Evolutionary conservation across 23 red algal genomes (phyloP).

Genomic region (Gracilaria domingensis): DNA sequence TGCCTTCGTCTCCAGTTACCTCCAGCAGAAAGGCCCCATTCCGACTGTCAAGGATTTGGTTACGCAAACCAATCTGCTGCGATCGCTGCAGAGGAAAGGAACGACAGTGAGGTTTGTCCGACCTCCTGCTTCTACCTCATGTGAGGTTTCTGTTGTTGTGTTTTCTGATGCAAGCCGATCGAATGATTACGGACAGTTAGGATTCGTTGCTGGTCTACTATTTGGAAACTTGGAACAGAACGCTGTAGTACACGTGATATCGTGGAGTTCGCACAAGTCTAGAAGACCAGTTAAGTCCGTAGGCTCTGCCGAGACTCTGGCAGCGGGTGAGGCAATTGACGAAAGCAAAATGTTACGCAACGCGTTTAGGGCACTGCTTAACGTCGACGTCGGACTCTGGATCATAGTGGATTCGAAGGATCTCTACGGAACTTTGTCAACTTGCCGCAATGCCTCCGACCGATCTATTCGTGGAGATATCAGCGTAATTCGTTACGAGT

Average conservation of each 20-base stretch:
- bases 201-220: too few species aligned
- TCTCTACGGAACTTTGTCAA: too few species aligned
- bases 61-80: not conserved
- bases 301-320: conserved; percentile 5
- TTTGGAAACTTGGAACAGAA: too few species aligned
- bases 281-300: conserved; percentile 4
- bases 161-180: too few species aligned
- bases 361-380: not conserved
- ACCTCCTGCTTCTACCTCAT: too few species aligned
- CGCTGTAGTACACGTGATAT: not conserved
- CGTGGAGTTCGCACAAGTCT: conserved; percentile 31
- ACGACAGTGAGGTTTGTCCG: not conserved
- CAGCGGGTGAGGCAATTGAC: conserved; percentile 23
- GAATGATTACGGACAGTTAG: too few species aligned
- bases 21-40: conserved; percentile 40
- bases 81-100: conserved; percentile 22
- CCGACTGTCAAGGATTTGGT: conserved; percentile 18
- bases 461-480: too few species aligned
- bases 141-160: too few species aligned
- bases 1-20: conserved; percentile 38
- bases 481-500: conserved; percentile 25
- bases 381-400: not conserved
- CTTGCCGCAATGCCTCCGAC: too few species aligned
- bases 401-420: conserved; percentile 31
- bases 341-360: conserved; percentile 8